Base-by-base conservation (phyloP, 495 filamentous ascomycete species). In the Jackrogersella multiformis region DNA sequence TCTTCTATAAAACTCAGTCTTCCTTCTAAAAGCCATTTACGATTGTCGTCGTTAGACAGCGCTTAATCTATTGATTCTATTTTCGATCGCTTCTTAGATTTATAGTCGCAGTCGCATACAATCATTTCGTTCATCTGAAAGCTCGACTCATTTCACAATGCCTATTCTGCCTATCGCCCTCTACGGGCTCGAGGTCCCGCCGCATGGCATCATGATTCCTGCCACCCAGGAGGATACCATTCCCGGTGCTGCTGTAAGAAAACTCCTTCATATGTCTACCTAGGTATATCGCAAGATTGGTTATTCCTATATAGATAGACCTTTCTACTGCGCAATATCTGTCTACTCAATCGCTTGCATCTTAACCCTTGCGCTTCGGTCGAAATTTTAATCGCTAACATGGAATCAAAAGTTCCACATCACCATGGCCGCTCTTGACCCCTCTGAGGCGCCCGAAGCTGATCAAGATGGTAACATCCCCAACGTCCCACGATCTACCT, bases 351-450 rank as follows among this genome's bases (percentile, higher is more conserved):
- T 41, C 35, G 42, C 46, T 16, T 6, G n/a, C n/a, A n/a, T 5
- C 38, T 38, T 13, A 21, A 56, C 6, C 32, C 32, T 26, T 36
- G 34, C 30, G n/a, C 34, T 24, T 48, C 34, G 12, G 6, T 45
- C 15, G 48, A 55, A 71, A 48, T 35, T 21, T 23, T 55, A 45
- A 28, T 60, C 45, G 30, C 70, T 73, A 60, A 76, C 62, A 55
- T 36, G 58, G 8, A 46, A 24, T n/a, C 23, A 30, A 12, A 69
- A 97, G 94, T 93, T 97, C 81, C 93, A 92, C 71, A 90, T 99
- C 68, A 97, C 92, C 72, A 99, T 99, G 95, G 95, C 96, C 71
- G 95, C 95, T 70, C 89, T 99, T 71, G 94, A 99, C 76, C 95
- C 95, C 32, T 90, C 87, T 71, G 90, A 91, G 64, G 82, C 80